Conservation (phyloP, 2,329 filamentous ascomycete genomes). For the Aspergillus ochraceoroseus region DNA sequence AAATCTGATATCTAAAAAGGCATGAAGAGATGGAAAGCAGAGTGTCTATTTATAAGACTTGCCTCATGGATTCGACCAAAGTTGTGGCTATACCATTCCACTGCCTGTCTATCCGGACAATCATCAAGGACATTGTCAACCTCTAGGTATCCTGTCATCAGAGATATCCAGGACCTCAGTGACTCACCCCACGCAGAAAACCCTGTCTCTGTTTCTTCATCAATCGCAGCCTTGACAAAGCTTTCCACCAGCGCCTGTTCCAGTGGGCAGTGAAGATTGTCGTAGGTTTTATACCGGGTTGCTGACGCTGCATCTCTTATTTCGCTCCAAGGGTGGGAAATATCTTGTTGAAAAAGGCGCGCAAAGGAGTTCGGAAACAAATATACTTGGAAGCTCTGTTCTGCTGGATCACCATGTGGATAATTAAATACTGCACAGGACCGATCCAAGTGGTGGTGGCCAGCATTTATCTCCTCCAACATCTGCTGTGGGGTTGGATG, state of each 20-base stretch:
- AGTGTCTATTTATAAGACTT: too few species aligned
- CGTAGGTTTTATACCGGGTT: conserved; percentile 6
- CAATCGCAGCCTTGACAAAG: conserved; percentile 22
- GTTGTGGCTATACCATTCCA: conserved; percentile 28
- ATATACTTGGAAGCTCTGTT: conserved; percentile 3
- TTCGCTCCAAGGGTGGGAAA: background rate
- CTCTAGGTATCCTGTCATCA: conserved; percentile 28
- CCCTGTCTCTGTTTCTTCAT: conserved; percentile 22
- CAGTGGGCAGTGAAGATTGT: conserved; percentile 9
- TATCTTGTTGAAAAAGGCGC: conserved; percentile 1
- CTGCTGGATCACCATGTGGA: conserved; percentile 15
- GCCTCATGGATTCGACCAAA: conserved; percentile 28
- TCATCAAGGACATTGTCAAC: conserved; percentile 27
- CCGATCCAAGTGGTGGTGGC: conserved; percentile 22
- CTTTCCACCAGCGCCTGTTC: conserved; percentile 12
- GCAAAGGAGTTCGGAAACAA: conserved; percentile 11
- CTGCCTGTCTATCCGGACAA: conserved; percentile 24
- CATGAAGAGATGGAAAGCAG: too few species aligned
- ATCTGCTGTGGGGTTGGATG: conserved; percentile 14
- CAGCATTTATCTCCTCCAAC: conserved; percentile 24
- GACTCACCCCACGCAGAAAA: conserved; percentile 23
- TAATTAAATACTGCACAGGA: conserved; percentile 24
- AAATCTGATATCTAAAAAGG: too few species aligned
- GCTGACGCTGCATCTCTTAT: conserved; percentile 5
- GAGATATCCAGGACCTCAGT: conserved; percentile 23